A percentile compares a stretch with the other conserved stretches of the same genome.
These are phyloP conservation scores for Diaporthe sp. DNA, from an alignment of 2,329 filamentous ascomycete genomes.

Conservation along the genomic window DNA sequence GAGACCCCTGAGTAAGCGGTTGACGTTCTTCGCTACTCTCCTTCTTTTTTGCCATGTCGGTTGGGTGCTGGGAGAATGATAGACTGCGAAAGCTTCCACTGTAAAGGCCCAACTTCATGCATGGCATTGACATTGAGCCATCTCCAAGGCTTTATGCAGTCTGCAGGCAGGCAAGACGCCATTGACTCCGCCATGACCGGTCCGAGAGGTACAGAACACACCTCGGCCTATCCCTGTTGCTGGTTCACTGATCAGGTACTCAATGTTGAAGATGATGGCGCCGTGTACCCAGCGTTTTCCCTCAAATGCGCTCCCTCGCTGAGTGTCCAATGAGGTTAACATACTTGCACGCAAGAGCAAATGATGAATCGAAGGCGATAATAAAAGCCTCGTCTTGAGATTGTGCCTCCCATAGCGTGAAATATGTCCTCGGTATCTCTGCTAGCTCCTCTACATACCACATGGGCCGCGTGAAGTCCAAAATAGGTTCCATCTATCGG, in stretches of 20 bases:
- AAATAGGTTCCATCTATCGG: no score
- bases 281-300: no score
- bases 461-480: not conserved
- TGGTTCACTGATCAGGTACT: not conserved
- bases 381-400: no score
- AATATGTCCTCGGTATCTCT: no score
- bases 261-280: not conserved
- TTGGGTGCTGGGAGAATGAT: not conserved
- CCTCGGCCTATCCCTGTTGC: not conserved
- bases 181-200: not conserved
- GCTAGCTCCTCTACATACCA: not conserved
- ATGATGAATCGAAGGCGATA: no score
- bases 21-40: conserved; percentile 1
- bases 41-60: not conserved
- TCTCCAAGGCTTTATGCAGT: not conserved
- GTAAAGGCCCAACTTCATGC: not conserved
- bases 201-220: not conserved
- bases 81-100: not conserved
- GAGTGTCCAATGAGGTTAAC: no score
- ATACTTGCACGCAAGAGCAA: no score
- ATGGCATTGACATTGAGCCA: not conserved
- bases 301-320: no score
- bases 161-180: not conserved
- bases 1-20: not conserved
- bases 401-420: no score